A percentile compares a stretch with the other conserved stretches of the same genome.
phyloP scores from a whole-genome alignment of 345 rosid species.

The Triadica sebifera region DNA sequence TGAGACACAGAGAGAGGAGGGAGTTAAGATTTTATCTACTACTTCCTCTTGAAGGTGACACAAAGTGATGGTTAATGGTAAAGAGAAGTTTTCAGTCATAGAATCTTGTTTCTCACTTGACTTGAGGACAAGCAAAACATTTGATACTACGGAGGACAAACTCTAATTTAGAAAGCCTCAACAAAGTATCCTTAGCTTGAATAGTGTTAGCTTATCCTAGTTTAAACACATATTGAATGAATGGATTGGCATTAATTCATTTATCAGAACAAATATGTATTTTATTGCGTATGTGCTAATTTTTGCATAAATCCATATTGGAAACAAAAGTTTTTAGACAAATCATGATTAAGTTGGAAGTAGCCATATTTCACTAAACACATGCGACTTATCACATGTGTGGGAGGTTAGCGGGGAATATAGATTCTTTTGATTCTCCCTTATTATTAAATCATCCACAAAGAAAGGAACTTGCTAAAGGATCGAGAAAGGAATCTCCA shows the following conservation, averaged over 20 bases:
- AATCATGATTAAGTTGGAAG: neutral
- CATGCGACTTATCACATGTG: neutral
- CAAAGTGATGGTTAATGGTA: conserved; percentile 1
- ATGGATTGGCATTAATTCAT: neutral
- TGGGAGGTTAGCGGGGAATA: conserved; percentile 2
- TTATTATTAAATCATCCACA: neutral
- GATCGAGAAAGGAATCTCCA: conserved; percentile 28
- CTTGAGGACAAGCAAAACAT: conserved; percentile 18
- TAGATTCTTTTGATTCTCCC: conserved; percentile 16
- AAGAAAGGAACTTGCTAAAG: conserved; percentile 3
- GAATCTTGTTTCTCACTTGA: conserved; percentile 33
- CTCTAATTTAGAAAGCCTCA: neutral
- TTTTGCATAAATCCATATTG: neutral
- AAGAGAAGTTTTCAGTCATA: conserved; percentile 14
- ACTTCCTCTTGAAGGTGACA: conserved; percentile 21
- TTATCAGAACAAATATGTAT: neutral
- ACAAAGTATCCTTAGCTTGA: neutral
- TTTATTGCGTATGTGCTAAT: neutral
- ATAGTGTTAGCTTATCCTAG: neutral
- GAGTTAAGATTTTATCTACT: conserved; percentile 11
- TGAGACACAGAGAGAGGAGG: neutral
- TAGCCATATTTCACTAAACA: neutral
- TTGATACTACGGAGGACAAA: conserved; percentile 6
- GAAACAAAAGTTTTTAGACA: neutral
- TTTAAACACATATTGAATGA: neutral